Base-by-base conservation (phyloP, 2,329 filamentous ascomycete genomes). In the Venturia oleaginea region DNA sequence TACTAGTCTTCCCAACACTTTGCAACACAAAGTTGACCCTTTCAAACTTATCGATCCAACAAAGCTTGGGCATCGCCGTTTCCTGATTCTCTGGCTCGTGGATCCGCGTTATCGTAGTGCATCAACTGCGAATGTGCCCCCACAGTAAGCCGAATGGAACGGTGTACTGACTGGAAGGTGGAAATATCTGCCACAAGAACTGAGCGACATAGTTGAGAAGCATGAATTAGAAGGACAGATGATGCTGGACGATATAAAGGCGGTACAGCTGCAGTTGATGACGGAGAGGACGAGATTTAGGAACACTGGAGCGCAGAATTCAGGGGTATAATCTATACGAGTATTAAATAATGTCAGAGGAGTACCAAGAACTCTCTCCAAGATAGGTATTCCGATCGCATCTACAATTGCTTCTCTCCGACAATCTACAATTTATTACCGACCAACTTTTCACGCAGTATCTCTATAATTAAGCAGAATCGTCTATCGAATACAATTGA, bases 41-140 rank as follows among this genome's bases (percentile, higher is more conserved):
- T 84, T 86, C 72, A n/a, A n/a, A n/a, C n/a, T n/a, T n/a, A 69
- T 70, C 32, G 81, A 87, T 66, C 69, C 69, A 0, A 79, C 78
- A 0, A 79, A 77, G 64, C 78, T 81, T 0, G 84, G 84, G 1
- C 81, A 86, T 68, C 75, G 81, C 15, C 81, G 82, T 67, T 81
- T 86, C 64, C 72, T 87, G 0, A 81, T 80, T 0, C 75, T 87
- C 43, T 87, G 81, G 70, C 76, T 88, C 1, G 79, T 87, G 2
- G 84, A 87, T 67, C 84, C 84, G 0, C 69, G 79, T 37, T 69
- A 74, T 6, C 77, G 78, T 7, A 76, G 87, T 60, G 75, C 83
- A 11, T 84, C 75, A 2, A 81, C 79, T 0, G 76, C 76, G 0
- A 81, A 84, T 65, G 75, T 83, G 0, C 80, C 81, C 1, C 80